Conservation (phyloP, 441 rosid species). For the Populus hybrid region DNA sequence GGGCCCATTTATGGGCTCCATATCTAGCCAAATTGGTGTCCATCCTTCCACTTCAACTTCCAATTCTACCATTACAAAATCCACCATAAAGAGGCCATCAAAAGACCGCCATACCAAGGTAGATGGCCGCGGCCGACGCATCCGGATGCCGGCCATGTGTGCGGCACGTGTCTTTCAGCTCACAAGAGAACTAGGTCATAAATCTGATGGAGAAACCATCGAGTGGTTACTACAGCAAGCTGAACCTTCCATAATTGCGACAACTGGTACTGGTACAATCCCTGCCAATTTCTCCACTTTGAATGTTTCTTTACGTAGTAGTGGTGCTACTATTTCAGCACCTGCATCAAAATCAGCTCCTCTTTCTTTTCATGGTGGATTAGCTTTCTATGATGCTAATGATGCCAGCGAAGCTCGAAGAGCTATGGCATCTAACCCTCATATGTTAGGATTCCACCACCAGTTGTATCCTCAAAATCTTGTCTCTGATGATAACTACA, state of each 20-base stretch:
- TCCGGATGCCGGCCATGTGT: conserved; percentile 90
- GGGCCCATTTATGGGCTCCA: conserved; percentile 40
- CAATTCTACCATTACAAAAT: conserved; percentile 8
- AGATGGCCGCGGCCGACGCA: conserved; percentile 85
- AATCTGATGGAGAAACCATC: conserved; percentile 89
- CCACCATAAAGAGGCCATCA: conserved; percentile 65
- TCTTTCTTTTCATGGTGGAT: conserved; percentile 41
- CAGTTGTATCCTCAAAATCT: conserved; percentile 54
- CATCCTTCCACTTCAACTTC: conserved; percentile 9
- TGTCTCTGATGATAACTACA: conserved; percentile 37
- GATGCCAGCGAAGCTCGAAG: conserved; percentile 34
- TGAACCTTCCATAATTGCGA: conserved; percentile 76
- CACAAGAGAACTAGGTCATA: conserved; percentile 88
- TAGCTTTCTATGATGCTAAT: conserved; percentile 38
- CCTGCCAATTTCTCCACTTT: conserved; percentile 80
- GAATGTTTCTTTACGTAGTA: conserved; percentile 55
- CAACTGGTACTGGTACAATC: conserved; percentile 83
- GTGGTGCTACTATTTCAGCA: conserved; percentile 49
- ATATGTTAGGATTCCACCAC: conserved; percentile 58
- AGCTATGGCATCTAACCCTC: conserved; percentile 26
- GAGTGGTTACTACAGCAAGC: conserved; percentile 92
- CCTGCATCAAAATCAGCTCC: conserved; percentile 54
- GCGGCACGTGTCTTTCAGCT: conserved; percentile 88
- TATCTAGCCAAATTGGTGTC: conserved; percentile 25
- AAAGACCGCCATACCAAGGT: conserved; percentile 91